Conservation (phyloP, 768 basidiomycete species). For the Phylloporus sp. region DNA sequence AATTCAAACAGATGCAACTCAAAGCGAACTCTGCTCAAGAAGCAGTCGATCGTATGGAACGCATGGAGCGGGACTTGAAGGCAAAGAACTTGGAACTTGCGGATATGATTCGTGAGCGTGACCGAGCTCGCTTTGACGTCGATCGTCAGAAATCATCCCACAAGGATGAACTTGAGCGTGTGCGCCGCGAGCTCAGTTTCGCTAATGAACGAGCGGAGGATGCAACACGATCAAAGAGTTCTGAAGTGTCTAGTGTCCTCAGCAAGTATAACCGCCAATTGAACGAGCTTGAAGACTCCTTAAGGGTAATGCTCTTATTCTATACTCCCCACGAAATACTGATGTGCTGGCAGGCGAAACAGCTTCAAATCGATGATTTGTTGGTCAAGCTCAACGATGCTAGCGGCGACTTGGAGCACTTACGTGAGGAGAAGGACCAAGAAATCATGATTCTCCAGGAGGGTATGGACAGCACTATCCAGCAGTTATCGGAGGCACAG, state of each 20-base stretch:
- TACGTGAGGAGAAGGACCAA: slow-evolving; percentile 94
- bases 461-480: slow-evolving; percentile 88
- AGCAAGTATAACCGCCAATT: slow-evolving; percentile 94
- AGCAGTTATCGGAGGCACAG: slow-evolving; percentile 80
- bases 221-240: slow-evolving; percentile 82
- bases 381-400: slow-evolving; percentile 74
- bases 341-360: slow-evolving; percentile 64
- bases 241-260: slow-evolving; percentile 85
- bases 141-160: slow-evolving; percentile 91
- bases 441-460: slow-evolving; percentile 95
- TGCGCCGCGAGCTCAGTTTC: slow-evolving; percentile 88
- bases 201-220: slow-evolving; percentile 99
- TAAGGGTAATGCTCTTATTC: slow-evolving; percentile 56
- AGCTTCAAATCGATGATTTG: slow-evolving; percentile 94
- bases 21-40: slow-evolving; percentile 99
- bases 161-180: slow-evolving; percentile 90
- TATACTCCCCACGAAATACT: slow-evolving; percentile 3
- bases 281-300: slow-evolving; percentile 91
- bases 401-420: slow-evolving; percentile 66
- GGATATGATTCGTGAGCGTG: slow-evolving; percentile 97
- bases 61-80: slow-evolving; percentile 97
- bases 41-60: slow-evolving; percentile 95
- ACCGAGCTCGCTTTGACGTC: slow-evolving; percentile 91
- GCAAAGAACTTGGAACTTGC: slow-evolving; percentile 98
- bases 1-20: slow-evolving; percentile 95